These are phyloP conservation scores for Trichophyton equinum DNA, from an alignment of 2,329 filamentous ascomycete genomes.

Conservation along the genomic window DNA sequence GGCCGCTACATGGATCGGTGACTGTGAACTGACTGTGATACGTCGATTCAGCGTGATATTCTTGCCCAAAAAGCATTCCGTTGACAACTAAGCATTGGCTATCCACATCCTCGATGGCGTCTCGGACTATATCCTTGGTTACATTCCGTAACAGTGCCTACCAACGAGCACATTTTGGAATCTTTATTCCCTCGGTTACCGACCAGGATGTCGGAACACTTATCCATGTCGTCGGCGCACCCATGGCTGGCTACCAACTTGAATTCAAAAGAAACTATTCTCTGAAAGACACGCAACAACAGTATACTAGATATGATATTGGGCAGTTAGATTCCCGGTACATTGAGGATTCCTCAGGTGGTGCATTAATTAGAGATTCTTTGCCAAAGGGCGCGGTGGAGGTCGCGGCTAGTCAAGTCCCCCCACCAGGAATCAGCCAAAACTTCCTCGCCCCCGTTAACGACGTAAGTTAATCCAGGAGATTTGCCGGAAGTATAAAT, in stretches of 20 bases:
- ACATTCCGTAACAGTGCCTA: neutral
- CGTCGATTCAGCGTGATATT: no score
- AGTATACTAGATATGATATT: slow-evolving; percentile 14
- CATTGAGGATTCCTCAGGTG: slow-evolving; percentile 14
- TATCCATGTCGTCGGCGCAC: slow-evolving; percentile 23
- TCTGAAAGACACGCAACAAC: slow-evolving; percentile 8
- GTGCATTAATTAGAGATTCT: slow-evolving; percentile 12
- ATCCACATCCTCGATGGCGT: neutral
- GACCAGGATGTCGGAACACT: slow-evolving; percentile 16
- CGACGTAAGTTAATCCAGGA: slow-evolving; percentile 16
- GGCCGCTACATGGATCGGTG: no score
- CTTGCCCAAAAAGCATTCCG: neutral
- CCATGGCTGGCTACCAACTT: slow-evolving; percentile 22
- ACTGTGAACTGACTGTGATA: no score
- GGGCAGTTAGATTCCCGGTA: slow-evolving; percentile 16
- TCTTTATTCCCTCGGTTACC: slow-evolving; percentile 19
- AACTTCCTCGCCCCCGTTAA: slow-evolving; percentile 27
- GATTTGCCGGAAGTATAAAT: neutral
- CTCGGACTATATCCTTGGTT: neutral
- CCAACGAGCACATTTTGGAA: slow-evolving; percentile 22
- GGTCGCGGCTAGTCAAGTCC: slow-evolving; percentile 18
- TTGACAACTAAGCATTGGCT: neutral
- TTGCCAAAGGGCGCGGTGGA: slow-evolving; percentile 19
- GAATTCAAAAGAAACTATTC: slow-evolving; percentile 22
- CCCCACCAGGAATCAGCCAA: slow-evolving; percentile 20